phyloP scores from a whole-genome alignment of 163 green algal genomes.

The Chloromonas sp. region DNA sequence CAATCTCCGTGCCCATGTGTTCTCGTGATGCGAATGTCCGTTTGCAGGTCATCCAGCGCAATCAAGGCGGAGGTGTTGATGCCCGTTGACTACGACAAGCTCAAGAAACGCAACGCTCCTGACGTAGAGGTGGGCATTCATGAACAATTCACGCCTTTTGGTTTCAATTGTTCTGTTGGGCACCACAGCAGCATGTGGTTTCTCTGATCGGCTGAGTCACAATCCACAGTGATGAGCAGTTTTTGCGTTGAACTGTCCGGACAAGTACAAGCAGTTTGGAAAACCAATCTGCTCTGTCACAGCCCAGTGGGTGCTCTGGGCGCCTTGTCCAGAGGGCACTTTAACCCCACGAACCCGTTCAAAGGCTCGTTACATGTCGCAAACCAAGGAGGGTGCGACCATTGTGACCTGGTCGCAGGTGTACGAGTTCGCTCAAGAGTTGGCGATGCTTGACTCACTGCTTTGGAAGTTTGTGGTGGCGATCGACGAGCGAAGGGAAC shows the following conservation, averaged over 20 bases:
- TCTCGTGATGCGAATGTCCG: not conserved
- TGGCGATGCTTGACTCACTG: constrained; percentile 14
- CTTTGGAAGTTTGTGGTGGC: constrained; percentile 16
- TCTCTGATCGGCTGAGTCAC: too few species aligned
- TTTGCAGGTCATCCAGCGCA: not conserved
- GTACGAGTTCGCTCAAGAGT: constrained; percentile 17
- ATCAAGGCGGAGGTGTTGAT: not conserved
- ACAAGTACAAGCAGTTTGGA: too few species aligned
- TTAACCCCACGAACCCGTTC: too few species aligned
- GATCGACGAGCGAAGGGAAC: not conserved
- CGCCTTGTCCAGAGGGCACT: too few species aligned
- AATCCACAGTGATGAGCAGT: not conserved
- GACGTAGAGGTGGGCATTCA: not conserved
- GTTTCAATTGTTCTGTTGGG: too few species aligned
- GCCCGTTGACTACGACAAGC: not conserved
- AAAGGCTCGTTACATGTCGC: too few species aligned
- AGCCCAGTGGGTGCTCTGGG: too few species aligned
- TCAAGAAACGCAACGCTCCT: not conserved
- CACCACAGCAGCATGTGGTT: too few species aligned
- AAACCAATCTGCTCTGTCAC: too few species aligned
- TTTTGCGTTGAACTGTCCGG: not conserved
- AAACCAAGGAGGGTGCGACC: too few species aligned
- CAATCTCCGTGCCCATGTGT: not conserved
- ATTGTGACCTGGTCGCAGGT: not conserved
- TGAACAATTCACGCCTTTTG: too few species aligned